These are phyloP conservation scores for Meyerozyma sp. DNA, from an alignment of 1,139 yeast genomes.

Conservation along the genomic window DNA sequence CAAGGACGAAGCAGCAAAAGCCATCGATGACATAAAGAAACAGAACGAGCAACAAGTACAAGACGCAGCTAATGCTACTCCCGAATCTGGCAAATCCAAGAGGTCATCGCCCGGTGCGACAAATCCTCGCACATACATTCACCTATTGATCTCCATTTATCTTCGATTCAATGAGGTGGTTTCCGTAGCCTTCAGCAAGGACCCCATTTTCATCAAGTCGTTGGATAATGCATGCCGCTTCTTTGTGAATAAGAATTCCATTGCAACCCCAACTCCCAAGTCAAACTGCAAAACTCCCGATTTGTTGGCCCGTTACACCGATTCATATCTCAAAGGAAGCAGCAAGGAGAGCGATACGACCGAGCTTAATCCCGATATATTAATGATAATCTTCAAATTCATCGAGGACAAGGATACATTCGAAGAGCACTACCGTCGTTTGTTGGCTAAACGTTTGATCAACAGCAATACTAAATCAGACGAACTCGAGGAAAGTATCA, in stretches of 20 bases:
- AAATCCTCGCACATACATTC: slow-evolving; percentile 78
- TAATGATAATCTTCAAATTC: slow-evolving; percentile 83
- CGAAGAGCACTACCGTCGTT: slow-evolving; percentile 87
- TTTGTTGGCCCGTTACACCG: slow-evolving; percentile 83
- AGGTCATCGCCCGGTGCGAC: slow-evolving; percentile 20
- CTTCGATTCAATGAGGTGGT: slow-evolving; percentile 65
- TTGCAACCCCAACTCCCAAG: slow-evolving; percentile 61
- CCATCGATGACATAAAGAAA: slow-evolving; percentile 59
- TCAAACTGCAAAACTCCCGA: slow-evolving; percentile 74
- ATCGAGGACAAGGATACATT: slow-evolving; percentile 92
- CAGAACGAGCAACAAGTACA: slow-evolving; percentile 33
- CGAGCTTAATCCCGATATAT: slow-evolving; percentile 77
- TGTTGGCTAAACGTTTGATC: slow-evolving; percentile 83
- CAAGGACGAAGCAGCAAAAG: slow-evolving; percentile 64
- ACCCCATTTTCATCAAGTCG: slow-evolving; percentile 78
- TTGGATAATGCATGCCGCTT: slow-evolving; percentile 84
- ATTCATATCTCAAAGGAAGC: slow-evolving; percentile 71
- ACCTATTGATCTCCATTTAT: slow-evolving; percentile 69
- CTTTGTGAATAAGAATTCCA: slow-evolving; percentile 76
- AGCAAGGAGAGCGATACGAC: slow-evolving; percentile 63
- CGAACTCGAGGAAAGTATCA: slow-evolving; percentile 80
- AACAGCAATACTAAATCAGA: slow-evolving; percentile 79
- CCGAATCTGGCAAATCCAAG: slow-evolving; percentile 12
- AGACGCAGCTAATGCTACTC: slow-evolving; percentile 10
- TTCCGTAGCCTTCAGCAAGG: slow-evolving; percentile 62